Evolutionary conservation across 495 filamentous ascomycete genomes (phyloP), one percentile per base, ranked within the genome.

Genomic region (Xylaria venustula): DNA sequence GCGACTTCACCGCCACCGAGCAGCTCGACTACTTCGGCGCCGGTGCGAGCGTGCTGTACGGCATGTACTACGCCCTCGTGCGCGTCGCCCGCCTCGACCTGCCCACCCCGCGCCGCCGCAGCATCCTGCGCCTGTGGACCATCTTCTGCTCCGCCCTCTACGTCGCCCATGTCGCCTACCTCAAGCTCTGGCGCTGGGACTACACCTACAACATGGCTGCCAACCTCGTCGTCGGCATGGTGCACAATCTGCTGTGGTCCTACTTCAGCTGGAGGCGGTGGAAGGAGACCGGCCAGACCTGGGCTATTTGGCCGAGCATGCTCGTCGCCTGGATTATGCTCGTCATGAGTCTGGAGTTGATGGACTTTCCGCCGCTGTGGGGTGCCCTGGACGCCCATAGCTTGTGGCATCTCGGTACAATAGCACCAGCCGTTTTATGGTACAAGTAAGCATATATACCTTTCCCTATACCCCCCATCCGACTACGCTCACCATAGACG

Each of bases 161-260:
- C 73, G 76, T 79, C 14, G 75, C 83, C 28, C 94, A 98, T 69
- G 88, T 95, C 52, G 82, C 79, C 58, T 98, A 97, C 71, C 82
- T 98, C 47, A 90, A 84, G 66, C 84, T 91, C 61, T 88, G 90
- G 83, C 79, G 79, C 26, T 98, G 94, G 91, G 89, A 97, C 70
- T 98, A 98, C 69, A 87, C 87, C 2, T 98, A 98, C 76, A 98
- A 98, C 67, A 98, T 98, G 93, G 84, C 86, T 1, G 95, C 92
- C 17, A 98, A 97, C 66, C 90, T 98, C 25, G 86, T 83, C 12
- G 82, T 90, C 23, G 94, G 94, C 0, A 79, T 90, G 48, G 71
- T 95, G 26, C 88, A 90, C 70, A 97, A 98, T 63, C 44, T 86
- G 5, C 69, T 98, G 55, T 98, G 94, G 94, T 90, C 83, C 14